Conservation (phyloP, 192 early-diverging fungal genomes). For the Umbelopsis vinacea region DNA sequence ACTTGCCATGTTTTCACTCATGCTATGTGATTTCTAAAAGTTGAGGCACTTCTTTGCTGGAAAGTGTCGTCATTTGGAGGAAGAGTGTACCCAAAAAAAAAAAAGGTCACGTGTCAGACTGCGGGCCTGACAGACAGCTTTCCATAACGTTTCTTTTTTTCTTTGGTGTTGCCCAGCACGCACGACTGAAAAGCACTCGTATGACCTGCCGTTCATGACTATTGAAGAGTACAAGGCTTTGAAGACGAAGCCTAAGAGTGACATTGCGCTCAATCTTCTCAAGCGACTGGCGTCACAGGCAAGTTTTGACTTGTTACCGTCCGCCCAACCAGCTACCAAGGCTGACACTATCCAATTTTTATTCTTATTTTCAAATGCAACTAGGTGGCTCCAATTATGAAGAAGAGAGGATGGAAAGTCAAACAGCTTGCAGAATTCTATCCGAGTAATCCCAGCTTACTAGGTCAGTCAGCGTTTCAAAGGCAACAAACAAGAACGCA, state of each 20-base stretch:
- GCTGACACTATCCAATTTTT: too few species aligned
- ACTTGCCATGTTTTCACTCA: conserved; percentile 13
- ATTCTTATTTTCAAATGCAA: neutral
- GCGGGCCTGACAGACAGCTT: neutral
- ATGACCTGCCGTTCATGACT: conserved; percentile 10
- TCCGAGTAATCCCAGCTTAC: conserved; percentile 48
- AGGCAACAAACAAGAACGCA: neutral
- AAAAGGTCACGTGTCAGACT: neutral
- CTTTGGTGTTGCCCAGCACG: neutral
- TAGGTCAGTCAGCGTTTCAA: conserved; percentile 28
- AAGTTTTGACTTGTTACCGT: neutral
- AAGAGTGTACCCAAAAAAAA: neutral
- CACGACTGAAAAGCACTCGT: neutral
- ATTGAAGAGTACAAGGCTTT: conserved; percentile 11
- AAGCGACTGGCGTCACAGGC: conserved; percentile 11
- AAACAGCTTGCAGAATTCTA: conserved; percentile 62
- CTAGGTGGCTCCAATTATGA: conserved; percentile 62
- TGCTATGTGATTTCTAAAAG: conserved; percentile 1
- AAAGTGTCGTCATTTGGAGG: neutral
- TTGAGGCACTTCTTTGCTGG: neutral
- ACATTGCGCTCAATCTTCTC: conserved; percentile 6
- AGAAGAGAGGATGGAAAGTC: conserved; percentile 63
- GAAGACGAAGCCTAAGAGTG: conserved; percentile 3
- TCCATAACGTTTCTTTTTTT: too few species aligned
- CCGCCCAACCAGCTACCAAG: neutral